Evolutionary conservation across 768 basidiomycete genomes (phyloP), one percentile per base, ranked within the genome.

Genomic region (Hygrophorus pudorinus): DNA sequence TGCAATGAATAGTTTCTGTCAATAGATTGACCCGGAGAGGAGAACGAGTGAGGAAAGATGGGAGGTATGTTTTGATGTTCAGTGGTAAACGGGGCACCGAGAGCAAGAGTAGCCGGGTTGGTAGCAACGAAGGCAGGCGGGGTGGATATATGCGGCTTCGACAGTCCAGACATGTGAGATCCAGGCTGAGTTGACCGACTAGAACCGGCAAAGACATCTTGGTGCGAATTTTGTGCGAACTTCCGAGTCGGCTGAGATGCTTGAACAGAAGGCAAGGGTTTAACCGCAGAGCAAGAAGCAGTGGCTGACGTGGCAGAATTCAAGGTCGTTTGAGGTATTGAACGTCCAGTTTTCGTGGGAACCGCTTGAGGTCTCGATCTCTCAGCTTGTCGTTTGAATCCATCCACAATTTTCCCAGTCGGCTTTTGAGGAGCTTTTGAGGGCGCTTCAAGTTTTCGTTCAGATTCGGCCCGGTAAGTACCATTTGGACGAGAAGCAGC

Each of bases 401-500:
- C 48, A 21, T 44, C 41, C 32, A 38, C 20, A 20, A 45, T 37
- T n/a, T 13, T 24, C 24, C 16, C 16, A 9, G 5, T 13, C 4
- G 28, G 36, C 30, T 34, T 10, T 29, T 37, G 20, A 18, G 41
- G 33, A 33, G 32, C 6, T 4, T 29, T 27, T 4, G 28, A 14
- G 9, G 10, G 20, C 4, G 5, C 1, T 29, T 30, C 10, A 5
- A 2, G 31, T 27, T 8, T 34, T 17, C n/a, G 8, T 2, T 4
- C 14, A 9, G 35, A 20, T 17, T 12, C 27, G 24, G 30, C 12
- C 28, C 14, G 11, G 30, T 46, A n/a, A 7, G 48, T 12, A 18
- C 32, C 8, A 33, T 21, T 39, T 29, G 58, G 41, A 10, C 84
- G 74, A 28, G 68, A 66, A 0, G 75, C 74, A 34, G 85, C 86